Percentiles rank a stretch among this genome's conserved stretches.
Conservation (phyloP, 768 basidiomycete genomes). For the Lentinula edodes region DNA sequence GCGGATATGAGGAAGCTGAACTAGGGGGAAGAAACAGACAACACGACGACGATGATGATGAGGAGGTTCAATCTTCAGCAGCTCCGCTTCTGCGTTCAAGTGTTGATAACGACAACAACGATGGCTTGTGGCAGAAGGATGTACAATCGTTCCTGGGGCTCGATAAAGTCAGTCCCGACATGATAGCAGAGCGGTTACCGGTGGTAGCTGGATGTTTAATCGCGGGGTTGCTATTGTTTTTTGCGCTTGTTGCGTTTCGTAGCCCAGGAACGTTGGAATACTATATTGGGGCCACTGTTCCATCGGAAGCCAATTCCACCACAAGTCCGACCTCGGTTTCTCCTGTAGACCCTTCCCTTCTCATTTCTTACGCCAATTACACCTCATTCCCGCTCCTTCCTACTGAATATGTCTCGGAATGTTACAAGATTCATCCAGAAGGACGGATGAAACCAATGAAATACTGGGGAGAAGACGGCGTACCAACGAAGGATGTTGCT, state of each 20-base stretch:
- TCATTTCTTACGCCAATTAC: conserved; percentile 10
- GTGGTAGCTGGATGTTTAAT: not conserved
- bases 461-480: conserved; percentile 42
- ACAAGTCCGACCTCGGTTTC: conserved; percentile 11
- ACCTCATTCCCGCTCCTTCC: conserved; percentile 54
- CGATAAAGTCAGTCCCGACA: not conserved
- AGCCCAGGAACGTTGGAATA: conserved; percentile 40
- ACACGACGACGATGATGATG: not conserved
- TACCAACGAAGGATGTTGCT: conserved; percentile 29
- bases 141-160: not conserved
- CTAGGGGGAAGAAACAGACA: not conserved
- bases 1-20: not conserved
- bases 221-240: conserved; percentile 25
- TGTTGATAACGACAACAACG: no score
- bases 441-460: conserved; percentile 38
- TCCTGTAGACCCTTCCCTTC: conserved; percentile 8
- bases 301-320: conserved; percentile 9
- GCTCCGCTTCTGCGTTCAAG: not conserved
- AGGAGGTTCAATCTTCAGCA: not conserved
- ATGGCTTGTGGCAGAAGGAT: not conserved
- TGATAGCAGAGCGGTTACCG: not conserved
- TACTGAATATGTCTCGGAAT: conserved; percentile 51
- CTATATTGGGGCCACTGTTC: conserved; percentile 31
- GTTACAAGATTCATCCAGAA: conserved; percentile 36
- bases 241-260: conserved; percentile 44